Evolutionary conservation across 2,329 filamentous ascomycete genomes (phyloP).

Genomic region (Stemphylium vesicarium): DNA sequence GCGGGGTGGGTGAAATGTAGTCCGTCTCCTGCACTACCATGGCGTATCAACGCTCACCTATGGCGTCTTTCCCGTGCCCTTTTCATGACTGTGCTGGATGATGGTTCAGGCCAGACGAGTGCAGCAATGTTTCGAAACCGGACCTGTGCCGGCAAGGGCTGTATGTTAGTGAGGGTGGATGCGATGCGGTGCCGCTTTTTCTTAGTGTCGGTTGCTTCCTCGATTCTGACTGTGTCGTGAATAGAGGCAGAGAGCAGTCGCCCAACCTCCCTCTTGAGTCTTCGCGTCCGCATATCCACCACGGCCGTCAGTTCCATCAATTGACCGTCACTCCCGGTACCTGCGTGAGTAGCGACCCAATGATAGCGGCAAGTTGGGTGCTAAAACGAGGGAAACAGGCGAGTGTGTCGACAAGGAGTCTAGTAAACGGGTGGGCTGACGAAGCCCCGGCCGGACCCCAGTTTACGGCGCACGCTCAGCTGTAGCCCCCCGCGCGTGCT

Average conservation of each 20-base stretch:
- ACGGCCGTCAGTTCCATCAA: background rate
- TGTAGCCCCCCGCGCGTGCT: slow-evolving; percentile 27
- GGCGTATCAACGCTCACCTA: background rate
- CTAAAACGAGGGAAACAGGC: slow-evolving; percentile 27
- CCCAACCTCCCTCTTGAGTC: background rate
- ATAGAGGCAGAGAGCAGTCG: background rate
- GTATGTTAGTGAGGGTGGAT: background rate
- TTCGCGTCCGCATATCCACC: background rate
- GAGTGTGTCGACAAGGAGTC: slow-evolving; percentile 20
- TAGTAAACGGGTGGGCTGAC: slow-evolving; percentile 17
- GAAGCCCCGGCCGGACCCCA: slow-evolving; percentile 22
- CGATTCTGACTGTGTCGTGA: background rate
- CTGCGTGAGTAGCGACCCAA: slow-evolving; percentile 4
- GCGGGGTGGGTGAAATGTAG: background rate
- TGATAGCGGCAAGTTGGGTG: background rate
- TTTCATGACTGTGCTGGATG: background rate
- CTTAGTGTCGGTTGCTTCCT: background rate
- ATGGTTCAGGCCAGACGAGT: background rate
- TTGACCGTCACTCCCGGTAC: slow-evolving; percentile 2
- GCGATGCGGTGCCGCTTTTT: background rate
- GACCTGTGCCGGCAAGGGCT: background rate
- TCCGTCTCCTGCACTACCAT: background rate
- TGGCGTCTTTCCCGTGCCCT: background rate
- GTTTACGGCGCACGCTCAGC: slow-evolving; percentile 28
- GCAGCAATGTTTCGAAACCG: no score